These are phyloP conservation scores for Jacaranda copaia DNA, from an alignment of 257 asterid species.

Conservation along the genomic window DNA sequence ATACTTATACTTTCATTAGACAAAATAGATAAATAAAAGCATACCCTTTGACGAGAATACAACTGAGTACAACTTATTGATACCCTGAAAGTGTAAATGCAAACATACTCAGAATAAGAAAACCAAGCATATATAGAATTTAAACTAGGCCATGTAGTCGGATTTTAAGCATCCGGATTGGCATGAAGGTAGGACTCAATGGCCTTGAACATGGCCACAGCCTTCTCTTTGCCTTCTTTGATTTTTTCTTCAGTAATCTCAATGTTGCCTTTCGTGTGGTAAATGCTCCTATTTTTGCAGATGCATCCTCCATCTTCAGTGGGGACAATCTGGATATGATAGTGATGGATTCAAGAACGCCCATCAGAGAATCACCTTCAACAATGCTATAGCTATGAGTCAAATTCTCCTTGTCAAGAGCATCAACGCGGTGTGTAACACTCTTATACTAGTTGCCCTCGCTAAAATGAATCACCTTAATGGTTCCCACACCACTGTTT, in stretches of 20 bases:
- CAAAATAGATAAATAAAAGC: no score
- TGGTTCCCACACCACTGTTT: conserved; percentile 45
- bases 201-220: conserved; percentile 36
- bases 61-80: no score
- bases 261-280: conserved; percentile 38
- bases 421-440: conserved; percentile 41
- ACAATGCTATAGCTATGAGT: conserved; percentile 35
- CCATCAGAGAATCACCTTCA: conserved; percentile 41
- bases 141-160: no score
- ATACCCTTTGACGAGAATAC: no score
- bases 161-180: conserved; percentile 2
- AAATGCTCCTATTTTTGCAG: conserved; percentile 34
- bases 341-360: conserved; percentile 36
- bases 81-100: no score
- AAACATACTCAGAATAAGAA: no score
- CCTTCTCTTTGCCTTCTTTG: conserved; percentile 32
- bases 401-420: conserved; percentile 35
- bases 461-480: conserved; percentile 33
- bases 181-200: conserved; percentile 42
- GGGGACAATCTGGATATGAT: conserved; percentile 34
- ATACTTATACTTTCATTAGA: no score
- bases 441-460: conserved; percentile 42
- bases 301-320: conserved; percentile 41
- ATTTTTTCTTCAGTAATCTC: conserved; percentile 42
- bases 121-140: no score